These are phyloP conservation scores for Neurospora sublineolata DNA, from an alignment of 495 filamentous ascomycete species.

Conservation along the genomic window DNA sequence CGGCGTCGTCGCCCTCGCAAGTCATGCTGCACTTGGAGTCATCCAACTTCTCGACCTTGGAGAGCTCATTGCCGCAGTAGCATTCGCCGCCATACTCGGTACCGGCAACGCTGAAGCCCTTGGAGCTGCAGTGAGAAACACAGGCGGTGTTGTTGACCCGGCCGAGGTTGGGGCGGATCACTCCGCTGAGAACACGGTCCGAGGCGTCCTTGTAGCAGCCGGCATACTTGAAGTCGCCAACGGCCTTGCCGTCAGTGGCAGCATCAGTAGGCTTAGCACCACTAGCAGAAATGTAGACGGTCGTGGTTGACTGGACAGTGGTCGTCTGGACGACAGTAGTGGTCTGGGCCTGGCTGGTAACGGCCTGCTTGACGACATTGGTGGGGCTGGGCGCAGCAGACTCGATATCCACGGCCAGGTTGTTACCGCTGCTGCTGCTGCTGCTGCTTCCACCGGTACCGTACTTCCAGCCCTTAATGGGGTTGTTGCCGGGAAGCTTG, in stretches of 20 bases:
- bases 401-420: constrained; percentile 4
- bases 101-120: constrained; percentile 45
- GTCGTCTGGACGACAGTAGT: constrained; percentile 32
- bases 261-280: constrained; percentile 8
- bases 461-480: constrained; percentile 28
- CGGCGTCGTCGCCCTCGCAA: constrained; percentile 31
- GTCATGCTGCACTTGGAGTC: constrained; percentile 31
- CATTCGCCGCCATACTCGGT: constrained; percentile 56
- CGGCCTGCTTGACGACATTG: constrained; percentile 2
- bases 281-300: constrained; percentile 34
- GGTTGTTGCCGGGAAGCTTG: constrained; percentile 50
- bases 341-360: constrained; percentile 6
- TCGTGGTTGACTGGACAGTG: constrained; percentile 32
- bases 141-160: constrained; percentile 48
- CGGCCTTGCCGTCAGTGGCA: constrained; percentile 4
- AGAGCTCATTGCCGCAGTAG: constrained; percentile 47
- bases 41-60: constrained; percentile 25
- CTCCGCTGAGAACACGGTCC: constrained; percentile 27
- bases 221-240: constrained; percentile 20
- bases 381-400: background rate
- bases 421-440: constrained; percentile 13
- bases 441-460: constrained; percentile 20
- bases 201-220: constrained; percentile 24
- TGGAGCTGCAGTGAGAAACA: constrained; percentile 42
- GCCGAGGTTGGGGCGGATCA: constrained; percentile 30